phyloP scores from a whole-genome alignment of 202 grass and related monocot species.

The Tripidium arundinaceum region DNA sequence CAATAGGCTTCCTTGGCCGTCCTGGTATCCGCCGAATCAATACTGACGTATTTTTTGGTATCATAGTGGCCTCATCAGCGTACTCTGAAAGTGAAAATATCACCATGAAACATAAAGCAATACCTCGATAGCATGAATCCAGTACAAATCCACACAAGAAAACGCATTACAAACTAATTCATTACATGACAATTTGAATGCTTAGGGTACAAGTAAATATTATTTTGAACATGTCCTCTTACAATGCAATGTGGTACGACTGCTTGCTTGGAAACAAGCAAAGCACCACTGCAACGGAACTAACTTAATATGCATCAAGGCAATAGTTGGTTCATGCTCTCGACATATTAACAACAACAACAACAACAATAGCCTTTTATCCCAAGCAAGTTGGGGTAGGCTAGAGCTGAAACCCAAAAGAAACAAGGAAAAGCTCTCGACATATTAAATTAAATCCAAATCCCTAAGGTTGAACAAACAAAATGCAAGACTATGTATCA shows the following conservation, averaged over 20 bases:
- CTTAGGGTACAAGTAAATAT: neutral
- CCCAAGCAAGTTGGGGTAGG: no score
- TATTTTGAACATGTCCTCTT: neutral
- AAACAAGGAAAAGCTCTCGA: no score
- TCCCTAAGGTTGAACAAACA: neutral
- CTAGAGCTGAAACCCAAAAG: no score
- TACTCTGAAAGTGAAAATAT: conserved; percentile 83
- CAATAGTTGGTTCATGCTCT: conserved; percentile 2
- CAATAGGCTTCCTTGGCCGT: conserved; percentile 69
- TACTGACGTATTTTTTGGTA: conserved; percentile 95
- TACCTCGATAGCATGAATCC: neutral
- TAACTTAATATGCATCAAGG: neutral
- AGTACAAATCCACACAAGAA: conserved; percentile 15
- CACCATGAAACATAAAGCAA: conserved; percentile 43
- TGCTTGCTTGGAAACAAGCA: conserved; percentile 28
- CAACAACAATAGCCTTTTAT: no score
- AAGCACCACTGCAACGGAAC: neutral
- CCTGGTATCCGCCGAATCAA: conserved; percentile 97
- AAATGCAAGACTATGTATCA: neutral
- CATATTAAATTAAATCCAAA: conserved; percentile 5
- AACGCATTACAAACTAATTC: conserved; percentile 6
- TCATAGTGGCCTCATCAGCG: conserved; percentile 84
- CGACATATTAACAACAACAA: neutral
- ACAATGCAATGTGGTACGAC: neutral
- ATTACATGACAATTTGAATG: neutral